Base-by-base conservation (phyloP, 495 filamentous ascomycete species). In the Penicillium crystallinum region DNA sequence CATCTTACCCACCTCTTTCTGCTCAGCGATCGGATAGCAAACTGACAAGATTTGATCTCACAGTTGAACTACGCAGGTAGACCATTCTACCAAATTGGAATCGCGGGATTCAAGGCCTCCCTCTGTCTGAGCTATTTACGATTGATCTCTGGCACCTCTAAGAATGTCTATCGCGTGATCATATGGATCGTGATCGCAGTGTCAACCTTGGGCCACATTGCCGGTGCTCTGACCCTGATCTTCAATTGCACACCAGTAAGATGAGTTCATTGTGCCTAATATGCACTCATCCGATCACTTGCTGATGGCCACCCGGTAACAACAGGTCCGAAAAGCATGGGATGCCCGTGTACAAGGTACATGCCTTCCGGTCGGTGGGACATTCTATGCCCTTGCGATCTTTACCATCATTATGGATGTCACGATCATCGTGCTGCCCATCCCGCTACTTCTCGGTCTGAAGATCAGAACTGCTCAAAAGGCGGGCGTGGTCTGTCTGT, bases 71-170 rank as follows among this genome's bases (percentile, higher is more conserved):
- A 76, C 56, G 75, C 74, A 19, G 80, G 78, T 21, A 75, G 80
- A 6, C 80, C 80, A 2, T 79, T 83, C 40, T 83, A 83, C 55
- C 77, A 80, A 56, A 40, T 81, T 17, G 80, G 80, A 23, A 80
- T 82, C 56, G 73, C 72, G 31, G 77, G 77, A 23, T 82, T 83
- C 70, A 83, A 83, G 59, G 74, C 81, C 8, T 77, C 80, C 1
- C 68, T 82, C n/a, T 76, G 81, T 33, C 68, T 81, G 42, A 76
- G 74, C 31, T 83, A 82, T 51, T 67, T 82, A 8, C 74, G 79
- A 3, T 69, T 83, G 18, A 63, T 82, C 25, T 69, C 71, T 23
- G 68, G 74, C 2, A 78, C 74, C 0, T 65, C 64, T 19, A 79
- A 80, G 37, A 56, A 39, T 10, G 33, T 55, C n/a, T 83, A 81